Conservation (phyloP, 306 rosid species). For the Cicer arietinum region DNA sequence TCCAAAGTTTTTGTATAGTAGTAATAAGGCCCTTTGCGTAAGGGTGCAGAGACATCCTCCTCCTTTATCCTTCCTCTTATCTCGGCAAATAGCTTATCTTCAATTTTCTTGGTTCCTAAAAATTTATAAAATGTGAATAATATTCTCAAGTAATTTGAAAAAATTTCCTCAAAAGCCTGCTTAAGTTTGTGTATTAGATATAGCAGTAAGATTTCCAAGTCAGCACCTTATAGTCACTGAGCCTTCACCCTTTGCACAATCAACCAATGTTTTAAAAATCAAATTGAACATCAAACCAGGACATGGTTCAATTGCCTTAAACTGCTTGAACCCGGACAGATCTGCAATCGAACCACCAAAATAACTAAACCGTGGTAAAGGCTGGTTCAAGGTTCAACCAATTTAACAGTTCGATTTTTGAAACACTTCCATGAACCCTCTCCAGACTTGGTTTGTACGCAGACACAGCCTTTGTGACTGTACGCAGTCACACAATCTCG, state of each 20-base stretch:
- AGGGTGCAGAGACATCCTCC: slow-evolving; percentile 78
- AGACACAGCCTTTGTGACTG: too few species aligned
- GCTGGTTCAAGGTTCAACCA: too few species aligned
- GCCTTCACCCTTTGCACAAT: slow-evolving; percentile 12
- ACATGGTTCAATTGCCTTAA: too few species aligned
- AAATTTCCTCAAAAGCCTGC: background rate
- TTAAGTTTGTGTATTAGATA: background rate
- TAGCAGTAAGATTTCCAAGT: background rate
- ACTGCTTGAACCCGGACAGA: too few species aligned
- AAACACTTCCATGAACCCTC: background rate
- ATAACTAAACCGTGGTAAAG: too few species aligned
- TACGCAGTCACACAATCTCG: too few species aligned
- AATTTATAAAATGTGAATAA: background rate
- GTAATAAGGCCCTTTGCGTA: slow-evolving; percentile 70
- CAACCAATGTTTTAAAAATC: background rate
- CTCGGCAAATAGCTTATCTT: slow-evolving; percentile 74
- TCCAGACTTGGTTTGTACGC: background rate
- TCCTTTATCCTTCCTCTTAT: slow-evolving; percentile 85
- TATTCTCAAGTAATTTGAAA: background rate
- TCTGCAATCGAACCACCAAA: too few species aligned
- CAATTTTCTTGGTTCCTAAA: slow-evolving; percentile 69
- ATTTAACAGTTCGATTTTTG: too few species aligned
- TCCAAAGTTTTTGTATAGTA: slow-evolving; percentile 70
- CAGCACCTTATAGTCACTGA: slow-evolving; percentile 1
- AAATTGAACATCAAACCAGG: too few species aligned